phyloP scores from a whole-genome alignment of 345 rosid species.

The Eucalyptus leucophloia region DNA sequence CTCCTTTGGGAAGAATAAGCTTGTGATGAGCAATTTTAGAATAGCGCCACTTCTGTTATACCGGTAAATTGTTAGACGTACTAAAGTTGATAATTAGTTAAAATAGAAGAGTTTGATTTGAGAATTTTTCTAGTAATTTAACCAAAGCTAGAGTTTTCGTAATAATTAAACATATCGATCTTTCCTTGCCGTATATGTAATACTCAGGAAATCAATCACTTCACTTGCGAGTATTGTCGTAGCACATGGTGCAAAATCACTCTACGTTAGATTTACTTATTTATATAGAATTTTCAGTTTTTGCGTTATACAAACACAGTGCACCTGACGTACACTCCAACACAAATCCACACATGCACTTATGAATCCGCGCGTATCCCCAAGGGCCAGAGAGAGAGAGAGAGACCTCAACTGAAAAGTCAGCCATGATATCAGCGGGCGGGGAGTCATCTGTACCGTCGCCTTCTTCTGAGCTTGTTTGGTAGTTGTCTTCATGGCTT shows the following conservation, averaged over 20 bases:
- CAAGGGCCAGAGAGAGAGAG: too few relatives aligned
- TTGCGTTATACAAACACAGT: too few relatives aligned
- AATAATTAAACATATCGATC: not conserved
- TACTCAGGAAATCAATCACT: not conserved
- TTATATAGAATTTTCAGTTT: too few relatives aligned
- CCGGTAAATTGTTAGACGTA: not conserved
- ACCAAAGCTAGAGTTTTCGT: not conserved
- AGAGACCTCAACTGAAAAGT: too few relatives aligned
- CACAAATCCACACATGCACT: too few relatives aligned
- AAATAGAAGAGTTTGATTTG: not conserved
- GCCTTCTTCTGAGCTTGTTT: too few relatives aligned
- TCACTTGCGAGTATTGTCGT: not conserved
- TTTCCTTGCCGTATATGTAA: not conserved
- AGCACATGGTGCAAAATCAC: not conserved
- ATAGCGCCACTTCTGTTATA: not conserved
- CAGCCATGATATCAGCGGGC: accelerated
- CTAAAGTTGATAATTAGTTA: not conserved
- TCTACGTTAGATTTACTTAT: not conserved
- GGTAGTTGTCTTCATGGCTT: accelerated
- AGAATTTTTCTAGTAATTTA: not conserved
- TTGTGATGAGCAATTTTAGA: accelerated
- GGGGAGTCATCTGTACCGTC: too few relatives aligned
- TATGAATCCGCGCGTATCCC: too few relatives aligned
- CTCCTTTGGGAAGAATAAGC: not conserved
- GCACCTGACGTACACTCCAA: accelerated